A percentile compares a stretch with the other conserved stretches of the same genome.
Evolutionary conservation across 345 rosid species (phyloP).

Genomic region (Salix caprea): DNA sequence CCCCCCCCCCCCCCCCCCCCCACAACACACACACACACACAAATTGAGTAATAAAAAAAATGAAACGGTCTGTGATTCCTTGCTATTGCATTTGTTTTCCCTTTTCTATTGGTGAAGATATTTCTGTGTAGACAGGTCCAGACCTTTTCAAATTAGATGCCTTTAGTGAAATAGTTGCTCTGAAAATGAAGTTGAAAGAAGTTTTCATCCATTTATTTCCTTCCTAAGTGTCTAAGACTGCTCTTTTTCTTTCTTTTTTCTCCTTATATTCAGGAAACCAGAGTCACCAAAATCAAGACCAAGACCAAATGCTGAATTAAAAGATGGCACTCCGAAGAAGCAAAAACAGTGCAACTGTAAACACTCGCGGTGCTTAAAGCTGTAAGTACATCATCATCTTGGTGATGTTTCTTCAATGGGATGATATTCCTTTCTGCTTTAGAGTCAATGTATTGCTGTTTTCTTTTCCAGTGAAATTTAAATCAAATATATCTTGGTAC

Average conservation of each 20-base stretch:
- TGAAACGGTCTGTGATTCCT: not conserved
- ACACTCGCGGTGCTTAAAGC: conserved; percentile 95
- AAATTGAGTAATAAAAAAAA: not conserved
- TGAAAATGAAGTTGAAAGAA: not conserved
- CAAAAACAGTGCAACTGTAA: conserved; percentile 96
- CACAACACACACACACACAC: no score
- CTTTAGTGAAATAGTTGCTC: not conserved
- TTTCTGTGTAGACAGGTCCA: not conserved
- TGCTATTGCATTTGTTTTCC: not conserved
- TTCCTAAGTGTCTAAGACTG: not conserved
- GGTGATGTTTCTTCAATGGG: not conserved
- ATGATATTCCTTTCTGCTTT: not conserved
- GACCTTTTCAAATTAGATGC: not conserved
- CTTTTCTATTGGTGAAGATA: not conserved
- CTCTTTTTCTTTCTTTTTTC: not conserved
- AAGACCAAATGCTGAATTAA: conserved; percentile 56
- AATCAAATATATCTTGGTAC: not conserved
- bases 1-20: not conserved
- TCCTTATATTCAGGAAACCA: conserved; percentile 47
- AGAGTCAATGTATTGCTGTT: not conserved
- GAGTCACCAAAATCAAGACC: conserved; percentile 81
- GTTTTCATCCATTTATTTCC: not conserved
- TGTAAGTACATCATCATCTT: conserved; percentile 46
- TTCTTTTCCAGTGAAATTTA: not conserved
- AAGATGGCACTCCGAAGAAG: conserved; percentile 92